These are phyloP conservation scores for Cytospora schulzeri DNA, from an alignment of 2,329 filamentous ascomycete species.

Conservation along the genomic window DNA sequence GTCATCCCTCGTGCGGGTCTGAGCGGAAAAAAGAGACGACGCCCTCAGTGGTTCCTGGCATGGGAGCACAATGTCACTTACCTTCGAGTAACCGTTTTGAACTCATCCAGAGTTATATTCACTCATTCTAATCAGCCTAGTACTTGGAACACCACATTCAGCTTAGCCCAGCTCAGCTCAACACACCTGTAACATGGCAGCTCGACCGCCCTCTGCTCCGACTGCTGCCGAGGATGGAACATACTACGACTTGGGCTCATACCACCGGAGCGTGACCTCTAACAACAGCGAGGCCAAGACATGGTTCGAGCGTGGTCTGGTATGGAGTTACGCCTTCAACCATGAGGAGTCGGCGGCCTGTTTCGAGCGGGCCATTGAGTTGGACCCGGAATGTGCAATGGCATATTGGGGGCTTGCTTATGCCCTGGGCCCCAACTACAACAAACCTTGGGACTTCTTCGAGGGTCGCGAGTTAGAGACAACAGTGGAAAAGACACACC, in stretches of 20 bases:
- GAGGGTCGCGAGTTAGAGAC: conserved; percentile 59
- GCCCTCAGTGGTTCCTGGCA: not conserved
- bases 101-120: no score
- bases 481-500: conserved; percentile 45
- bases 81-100: no score
- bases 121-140: no score
- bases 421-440: conserved; percentile 72
- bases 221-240: conserved; percentile 27
- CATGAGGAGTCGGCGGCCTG: conserved; percentile 70
- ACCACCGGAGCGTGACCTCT: conserved; percentile 58
- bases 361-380: conserved; percentile 60
- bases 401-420: conserved; percentile 74
- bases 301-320: conserved; percentile 74
- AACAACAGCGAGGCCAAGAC: conserved; percentile 52
- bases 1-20: not conserved
- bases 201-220: conserved; percentile 13
- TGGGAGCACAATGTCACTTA: no score
- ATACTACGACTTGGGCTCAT: conserved; percentile 67
- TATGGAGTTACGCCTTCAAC: conserved; percentile 77
- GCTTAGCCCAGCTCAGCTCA: not conserved
- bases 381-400: conserved; percentile 60
- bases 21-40: not conserved
- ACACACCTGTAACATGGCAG: not conserved
- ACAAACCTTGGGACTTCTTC: conserved; percentile 77
- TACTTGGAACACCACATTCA: not conserved